Evolutionary conservation across 805 yeast species (phyloP).

Genomic region (Yamadazyma scolyti): DNA sequence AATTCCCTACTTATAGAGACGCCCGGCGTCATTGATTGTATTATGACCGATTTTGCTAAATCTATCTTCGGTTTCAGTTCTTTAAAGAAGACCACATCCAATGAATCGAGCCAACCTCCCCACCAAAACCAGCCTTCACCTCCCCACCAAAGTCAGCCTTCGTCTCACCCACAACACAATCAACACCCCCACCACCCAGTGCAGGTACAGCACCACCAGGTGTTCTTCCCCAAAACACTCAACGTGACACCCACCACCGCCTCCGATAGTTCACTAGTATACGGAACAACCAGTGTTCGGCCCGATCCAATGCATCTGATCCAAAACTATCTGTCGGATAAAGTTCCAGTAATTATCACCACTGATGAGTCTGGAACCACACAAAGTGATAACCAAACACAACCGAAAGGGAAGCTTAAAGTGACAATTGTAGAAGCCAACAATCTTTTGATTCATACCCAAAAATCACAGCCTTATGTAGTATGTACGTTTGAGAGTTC

Average conservation of each 20-base stretch:
- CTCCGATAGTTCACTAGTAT: constrained; percentile 56
- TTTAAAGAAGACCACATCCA: constrained; percentile 21
- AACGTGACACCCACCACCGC: constrained; percentile 60
- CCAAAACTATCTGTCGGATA: constrained; percentile 5
- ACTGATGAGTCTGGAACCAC: constrained; percentile 39
- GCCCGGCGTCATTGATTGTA: no score
- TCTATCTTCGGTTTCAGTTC: constrained; percentile 40
- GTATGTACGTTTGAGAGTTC: constrained; percentile 90
- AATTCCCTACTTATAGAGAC: no score
- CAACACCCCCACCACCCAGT: constrained; percentile 4
- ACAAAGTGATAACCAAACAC: constrained; percentile 21
- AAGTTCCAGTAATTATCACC: constrained; percentile 29
- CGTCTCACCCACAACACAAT: constrained; percentile 4
- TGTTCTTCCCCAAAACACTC: constrained; percentile 37
- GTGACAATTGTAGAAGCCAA: constrained; percentile 80
- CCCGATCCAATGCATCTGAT: constrained; percentile 11
- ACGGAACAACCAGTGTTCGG: constrained; percentile 49
- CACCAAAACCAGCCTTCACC: not conserved
- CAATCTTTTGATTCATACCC: constrained; percentile 54
- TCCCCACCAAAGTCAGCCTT: constrained; percentile 5
- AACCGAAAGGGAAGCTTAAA: constrained; percentile 77
- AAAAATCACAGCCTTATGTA: constrained; percentile 73
- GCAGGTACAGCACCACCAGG: no score
- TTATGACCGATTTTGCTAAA: constrained; percentile 45
- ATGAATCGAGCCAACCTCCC: no score